Conservation (phyloP, 208 protist genomes). For the Wallacemonas collosoma region DNA sequence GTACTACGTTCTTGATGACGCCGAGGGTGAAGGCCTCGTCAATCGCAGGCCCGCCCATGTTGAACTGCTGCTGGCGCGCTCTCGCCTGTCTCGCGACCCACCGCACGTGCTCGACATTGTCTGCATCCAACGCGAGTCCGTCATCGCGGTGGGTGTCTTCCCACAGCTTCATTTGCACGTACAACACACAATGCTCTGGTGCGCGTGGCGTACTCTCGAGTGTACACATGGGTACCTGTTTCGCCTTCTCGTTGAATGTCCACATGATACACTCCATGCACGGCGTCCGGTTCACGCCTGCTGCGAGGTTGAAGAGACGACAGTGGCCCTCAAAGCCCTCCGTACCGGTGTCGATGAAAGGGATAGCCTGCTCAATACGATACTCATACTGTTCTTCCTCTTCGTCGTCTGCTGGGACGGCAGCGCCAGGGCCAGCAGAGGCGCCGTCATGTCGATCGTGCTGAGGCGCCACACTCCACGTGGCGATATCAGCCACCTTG, state of each 20-base stretch:
- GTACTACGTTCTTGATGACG: constrained; percentile 99
- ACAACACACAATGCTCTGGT: constrained; percentile 98
- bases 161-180: constrained; percentile 80
- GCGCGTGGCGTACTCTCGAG: constrained; percentile 93
- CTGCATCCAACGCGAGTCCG: constrained; percentile 61
- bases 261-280: constrained; percentile 94
- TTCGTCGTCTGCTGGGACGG: neutral
- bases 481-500: constrained; percentile 69
- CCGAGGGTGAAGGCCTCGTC: constrained; percentile 88
- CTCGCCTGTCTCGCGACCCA: constrained; percentile 85
- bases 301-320: constrained; percentile 85
- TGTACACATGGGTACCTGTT: constrained; percentile 95
- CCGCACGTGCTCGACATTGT: constrained; percentile 91
- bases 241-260: constrained; percentile 87
- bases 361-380: constrained; percentile 69
- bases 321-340: constrained; percentile 98
- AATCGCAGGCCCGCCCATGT: constrained; percentile 92
- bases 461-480: constrained; percentile 37
- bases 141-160: constrained; percentile 31
- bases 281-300: neutral
- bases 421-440: neutral
- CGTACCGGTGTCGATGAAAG: constrained; percentile 98
- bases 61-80: constrained; percentile 87
- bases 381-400: neutral
- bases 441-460: neutral